These are phyloP conservation scores for Cystofilobasidium ferigula DNA, from an alignment of 768 basidiomycete species.

Conservation along the genomic window DNA sequence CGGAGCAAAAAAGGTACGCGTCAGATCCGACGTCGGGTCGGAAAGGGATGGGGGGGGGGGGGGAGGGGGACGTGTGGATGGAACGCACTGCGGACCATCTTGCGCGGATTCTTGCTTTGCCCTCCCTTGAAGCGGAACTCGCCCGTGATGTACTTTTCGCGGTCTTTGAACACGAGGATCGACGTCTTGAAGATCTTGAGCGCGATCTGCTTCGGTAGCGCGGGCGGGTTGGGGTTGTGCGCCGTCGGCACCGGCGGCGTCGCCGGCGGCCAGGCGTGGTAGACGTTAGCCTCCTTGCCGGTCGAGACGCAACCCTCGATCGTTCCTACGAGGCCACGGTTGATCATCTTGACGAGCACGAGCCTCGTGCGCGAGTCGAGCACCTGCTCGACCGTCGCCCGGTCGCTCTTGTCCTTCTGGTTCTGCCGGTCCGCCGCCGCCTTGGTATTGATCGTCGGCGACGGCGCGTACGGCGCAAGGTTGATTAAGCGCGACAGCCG, in stretches of 20 bases:
- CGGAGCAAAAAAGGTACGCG: background rate
- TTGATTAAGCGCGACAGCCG: slow-evolving; percentile 49
- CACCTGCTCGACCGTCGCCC: slow-evolving; percentile 94
- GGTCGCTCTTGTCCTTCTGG: slow-evolving; percentile 87
- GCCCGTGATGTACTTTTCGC: slow-evolving; percentile 91
- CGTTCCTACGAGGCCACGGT: slow-evolving; percentile 71
- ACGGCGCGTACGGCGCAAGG: slow-evolving; percentile 49
- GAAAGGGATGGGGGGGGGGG: background rate
- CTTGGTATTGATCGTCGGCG: slow-evolving; percentile 55
- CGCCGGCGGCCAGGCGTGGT: slow-evolving; percentile 58
- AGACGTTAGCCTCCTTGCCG: slow-evolving; percentile 99
- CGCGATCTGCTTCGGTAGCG: slow-evolving; percentile 52
- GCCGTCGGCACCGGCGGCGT: slow-evolving; percentile 18
- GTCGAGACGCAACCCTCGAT: slow-evolving; percentile 95
- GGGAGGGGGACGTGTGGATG: background rate
- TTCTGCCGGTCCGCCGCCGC: slow-evolving; percentile 76
- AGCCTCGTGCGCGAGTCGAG: slow-evolving; percentile 88
- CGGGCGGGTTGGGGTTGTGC: slow-evolving; percentile 24
- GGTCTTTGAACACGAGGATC: slow-evolving; percentile 91
- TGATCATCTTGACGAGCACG: slow-evolving; percentile 93
- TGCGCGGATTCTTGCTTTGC: slow-evolving; percentile 72
- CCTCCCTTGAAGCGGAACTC: slow-evolving; percentile 91
- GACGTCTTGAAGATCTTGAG: slow-evolving; percentile 98
- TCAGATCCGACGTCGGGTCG: background rate
- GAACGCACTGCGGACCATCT: slow-evolving; percentile 65